Percentiles rank a stretch among this genome's conserved stretches.
phyloP scores from a whole-genome alignment of 306 rosid species.

The Prunus armeniaca region DNA sequence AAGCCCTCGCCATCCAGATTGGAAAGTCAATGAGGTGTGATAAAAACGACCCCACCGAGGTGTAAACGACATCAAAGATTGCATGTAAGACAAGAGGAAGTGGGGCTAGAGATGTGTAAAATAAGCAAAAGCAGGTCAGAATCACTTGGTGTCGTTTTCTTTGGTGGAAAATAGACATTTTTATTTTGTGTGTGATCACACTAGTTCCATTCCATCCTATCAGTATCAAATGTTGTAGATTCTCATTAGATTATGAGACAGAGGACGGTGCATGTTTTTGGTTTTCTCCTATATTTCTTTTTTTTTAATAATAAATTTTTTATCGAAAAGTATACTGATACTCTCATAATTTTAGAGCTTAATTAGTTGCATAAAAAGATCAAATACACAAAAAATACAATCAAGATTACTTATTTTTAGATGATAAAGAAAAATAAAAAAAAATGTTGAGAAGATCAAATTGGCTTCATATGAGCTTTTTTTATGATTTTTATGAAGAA shows the following conservation, averaged over 20 bases:
- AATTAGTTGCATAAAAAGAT: background rate
- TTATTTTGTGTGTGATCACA: background rate
- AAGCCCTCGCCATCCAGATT: background rate
- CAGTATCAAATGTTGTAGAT: constrained; percentile 9
- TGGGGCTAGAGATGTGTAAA: background rate
- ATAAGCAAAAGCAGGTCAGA: background rate
- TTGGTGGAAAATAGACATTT: constrained; percentile 13
- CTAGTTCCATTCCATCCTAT: background rate
- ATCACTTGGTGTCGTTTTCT: constrained; percentile 26
- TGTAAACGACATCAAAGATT: constrained; percentile 16
- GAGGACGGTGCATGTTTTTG: constrained; percentile 2
- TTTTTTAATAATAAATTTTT: background rate
- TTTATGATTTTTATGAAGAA: too few relatives aligned
- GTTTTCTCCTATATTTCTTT: background rate
- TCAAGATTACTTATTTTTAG: background rate
- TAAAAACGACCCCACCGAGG: constrained; percentile 1
- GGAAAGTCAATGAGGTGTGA: constrained; percentile 2
- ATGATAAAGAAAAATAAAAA: background rate
- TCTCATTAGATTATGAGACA: background rate
- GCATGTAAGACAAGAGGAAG: background rate
- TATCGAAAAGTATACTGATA: background rate
- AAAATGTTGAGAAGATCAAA: background rate
- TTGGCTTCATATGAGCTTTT: background rate
- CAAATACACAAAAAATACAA: background rate
- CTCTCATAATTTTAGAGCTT: background rate